Conservation (phyloP, 2,329 filamentous ascomycete species). For the Pseudogymnoascus sp. region DNA sequence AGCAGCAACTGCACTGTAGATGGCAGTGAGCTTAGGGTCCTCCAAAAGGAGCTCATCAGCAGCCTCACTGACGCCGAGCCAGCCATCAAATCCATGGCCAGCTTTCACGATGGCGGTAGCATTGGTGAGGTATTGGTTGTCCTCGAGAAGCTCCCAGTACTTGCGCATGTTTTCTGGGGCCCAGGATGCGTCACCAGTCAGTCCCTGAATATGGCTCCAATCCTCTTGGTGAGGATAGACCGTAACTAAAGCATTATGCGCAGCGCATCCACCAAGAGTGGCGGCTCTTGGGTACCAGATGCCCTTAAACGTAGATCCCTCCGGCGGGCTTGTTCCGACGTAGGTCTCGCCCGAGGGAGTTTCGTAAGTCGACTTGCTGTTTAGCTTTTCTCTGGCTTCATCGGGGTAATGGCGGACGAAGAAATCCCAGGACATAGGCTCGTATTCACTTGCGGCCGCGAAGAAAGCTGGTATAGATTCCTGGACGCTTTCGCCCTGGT, state of each 20-base stretch:
- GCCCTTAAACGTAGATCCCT: constrained; percentile 29
- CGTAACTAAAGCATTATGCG: constrained; percentile 32
- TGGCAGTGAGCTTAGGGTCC: constrained; percentile 18
- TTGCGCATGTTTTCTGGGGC: constrained; percentile 33
- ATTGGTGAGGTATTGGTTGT: constrained; percentile 35
- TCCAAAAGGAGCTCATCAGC: constrained; percentile 13
- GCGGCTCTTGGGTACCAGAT: constrained; percentile 33
- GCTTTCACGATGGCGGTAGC: constrained; percentile 27
- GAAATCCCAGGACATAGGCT: constrained; percentile 44
- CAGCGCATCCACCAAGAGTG: constrained; percentile 32
- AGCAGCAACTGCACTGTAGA: constrained; percentile 17
- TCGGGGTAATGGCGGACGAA: constrained; percentile 45
- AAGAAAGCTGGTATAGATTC: constrained; percentile 41
- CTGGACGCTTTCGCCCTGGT: constrained; percentile 35
- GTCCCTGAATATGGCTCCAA: constrained; percentile 33
- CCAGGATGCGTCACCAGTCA: constrained; percentile 40
- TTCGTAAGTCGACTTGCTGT: constrained; percentile 36
- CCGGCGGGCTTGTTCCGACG: constrained; percentile 27
- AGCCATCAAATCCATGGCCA: constrained; percentile 38
- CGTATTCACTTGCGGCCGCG: constrained; percentile 38
- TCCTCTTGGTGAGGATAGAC: constrained; percentile 36
- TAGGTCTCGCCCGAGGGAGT: constrained; percentile 17
- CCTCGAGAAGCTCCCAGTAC: constrained; percentile 37
- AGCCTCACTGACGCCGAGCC: constrained; percentile 21
- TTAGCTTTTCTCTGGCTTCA: constrained; percentile 34